These are phyloP conservation scores for Suillus ampliporus DNA, from an alignment of 768 basidiomycete species.

Conservation along the genomic window DNA sequence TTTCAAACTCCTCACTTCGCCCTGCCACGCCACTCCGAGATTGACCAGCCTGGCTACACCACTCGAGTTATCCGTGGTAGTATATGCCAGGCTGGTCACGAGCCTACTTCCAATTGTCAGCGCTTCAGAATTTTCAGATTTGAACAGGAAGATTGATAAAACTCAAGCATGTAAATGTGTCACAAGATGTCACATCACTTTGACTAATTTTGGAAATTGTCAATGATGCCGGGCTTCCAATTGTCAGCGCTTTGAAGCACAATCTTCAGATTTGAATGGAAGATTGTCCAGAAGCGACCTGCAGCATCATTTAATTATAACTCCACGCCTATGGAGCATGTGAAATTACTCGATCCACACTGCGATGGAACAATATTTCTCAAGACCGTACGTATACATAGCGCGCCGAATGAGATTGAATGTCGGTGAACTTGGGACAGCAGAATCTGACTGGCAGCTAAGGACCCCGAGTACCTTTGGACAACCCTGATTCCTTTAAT, in stretches of 20 bases:
- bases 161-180: too few relatives aligned
- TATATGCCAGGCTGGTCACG: too few relatives aligned
- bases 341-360: constrained; percentile 4
- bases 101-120: too few relatives aligned
- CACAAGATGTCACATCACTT: too few relatives aligned
- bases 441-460: not conserved
- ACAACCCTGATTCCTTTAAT: constrained; percentile 20
- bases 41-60: too few relatives aligned
- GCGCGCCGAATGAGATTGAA: not conserved
- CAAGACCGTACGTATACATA: not conserved
- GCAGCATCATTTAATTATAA: constrained; percentile 5
- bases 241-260: not conserved
- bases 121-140: too few relatives aligned
- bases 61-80: too few relatives aligned
- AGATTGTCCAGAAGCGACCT: not conserved
- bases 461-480: not conserved
- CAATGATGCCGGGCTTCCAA: constrained; percentile 5
- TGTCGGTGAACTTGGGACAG: not conserved
- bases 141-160: too few relatives aligned
- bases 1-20: too few relatives aligned
- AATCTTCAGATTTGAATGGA: not conserved
- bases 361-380: not conserved
- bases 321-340: constrained; percentile 5
- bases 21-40: too few relatives aligned
- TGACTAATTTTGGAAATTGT: too few relatives aligned